A percentile compares a stretch with the other conserved stretches of the same genome.
phyloP scores from a whole-genome alignment of 2,329 filamentous ascomycete species.

The Aspergillus aculeatinus region DNA sequence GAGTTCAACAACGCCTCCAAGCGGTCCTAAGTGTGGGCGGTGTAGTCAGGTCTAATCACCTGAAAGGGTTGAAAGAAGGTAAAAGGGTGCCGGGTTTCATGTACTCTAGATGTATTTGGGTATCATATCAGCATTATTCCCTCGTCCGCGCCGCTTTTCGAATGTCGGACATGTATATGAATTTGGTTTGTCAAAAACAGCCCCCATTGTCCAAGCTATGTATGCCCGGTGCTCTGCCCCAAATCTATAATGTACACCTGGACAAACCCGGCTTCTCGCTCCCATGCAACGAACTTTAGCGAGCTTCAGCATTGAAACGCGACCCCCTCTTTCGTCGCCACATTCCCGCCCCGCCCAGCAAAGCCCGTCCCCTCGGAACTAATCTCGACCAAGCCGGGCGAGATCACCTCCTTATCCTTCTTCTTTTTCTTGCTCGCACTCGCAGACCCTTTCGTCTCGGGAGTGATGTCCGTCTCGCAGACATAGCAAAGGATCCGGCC shows the following conservation, averaged over 20 bases:
- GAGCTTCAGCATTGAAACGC: constrained; percentile 74
- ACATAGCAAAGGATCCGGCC: constrained; percentile 73
- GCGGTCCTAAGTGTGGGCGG: constrained; percentile 19
- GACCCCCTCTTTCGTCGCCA: constrained; percentile 75
- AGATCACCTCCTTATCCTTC: constrained; percentile 56
- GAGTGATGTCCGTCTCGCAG: constrained; percentile 74
- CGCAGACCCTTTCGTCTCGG: constrained; percentile 19
- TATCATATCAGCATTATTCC: neutral
- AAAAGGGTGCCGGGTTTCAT: neutral
- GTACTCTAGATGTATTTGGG: neutral
- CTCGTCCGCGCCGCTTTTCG: neutral
- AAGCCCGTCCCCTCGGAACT: constrained; percentile 89
- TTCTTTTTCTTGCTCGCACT: constrained; percentile 29
- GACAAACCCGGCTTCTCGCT: neutral
- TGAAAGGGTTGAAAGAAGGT: neutral
- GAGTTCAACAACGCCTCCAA: constrained; percentile 68
- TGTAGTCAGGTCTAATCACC: neutral
- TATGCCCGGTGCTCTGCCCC: neutral
- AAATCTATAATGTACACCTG: neutral
- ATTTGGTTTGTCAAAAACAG: neutral
- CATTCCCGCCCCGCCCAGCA: constrained; percentile 78
- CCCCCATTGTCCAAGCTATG: neutral
- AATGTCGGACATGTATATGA: neutral
- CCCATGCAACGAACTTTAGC: neutral
- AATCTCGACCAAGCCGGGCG: constrained; percentile 73